Base-by-base conservation (phyloP, 192 early-diverging fungal genomes). In the Fimicolochytrium jonesii region DNA sequence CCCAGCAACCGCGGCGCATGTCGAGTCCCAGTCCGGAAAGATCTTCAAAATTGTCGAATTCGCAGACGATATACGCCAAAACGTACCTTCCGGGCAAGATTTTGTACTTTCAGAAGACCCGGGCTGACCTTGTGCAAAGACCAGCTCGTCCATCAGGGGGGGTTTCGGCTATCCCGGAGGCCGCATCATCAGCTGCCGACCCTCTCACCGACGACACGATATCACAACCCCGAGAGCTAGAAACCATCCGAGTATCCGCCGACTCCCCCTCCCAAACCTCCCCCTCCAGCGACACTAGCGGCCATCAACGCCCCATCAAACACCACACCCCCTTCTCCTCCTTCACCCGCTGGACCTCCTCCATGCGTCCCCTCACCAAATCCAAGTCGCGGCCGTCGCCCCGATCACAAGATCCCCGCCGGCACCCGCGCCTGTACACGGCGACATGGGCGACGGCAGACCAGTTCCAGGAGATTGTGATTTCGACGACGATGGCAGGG, bases 41-140 rank as follows among this genome's bases (percentile, higher is more conserved):
- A 50, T 13, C 4, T 17, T 29, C n/a, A 26, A 50, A 15, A 2
- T 29, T 15, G 28, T n/a, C 15, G 51, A 18, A 1, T 6, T 29
- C 17, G 31, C 28, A 17, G 17, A 17, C 17, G 51, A 9, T 1
- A 56, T 13, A 59, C 31, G 48, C 57, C 45, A 60, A 25, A 22
- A 69, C 67, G 44, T 71, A 70, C 48, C 50, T 77, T 18, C 75
- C 75, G 13, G 75, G 75, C 26, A 66, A 67, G 18, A 66, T 77
- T 22, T 34, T 77, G 1, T 66, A 77, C 46, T 67, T 77, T 41
- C 42, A 39, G 11, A 70, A 70, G 41, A n/a, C n/a, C n/a, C n/a
- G n/a, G n/a, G n/a, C n/a, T n/a, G n/a, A n/a, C n/a, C n/a, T n/a
- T n/a, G n/a, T n/a, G n/a, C n/a, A n/a, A n/a, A n/a, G n/a, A n/a